Percentiles rank a stretch among this genome's conserved stretches.
Conservation (phyloP, 352 stramenopile genomes). For the Phytopythium mirpurense region DNA sequence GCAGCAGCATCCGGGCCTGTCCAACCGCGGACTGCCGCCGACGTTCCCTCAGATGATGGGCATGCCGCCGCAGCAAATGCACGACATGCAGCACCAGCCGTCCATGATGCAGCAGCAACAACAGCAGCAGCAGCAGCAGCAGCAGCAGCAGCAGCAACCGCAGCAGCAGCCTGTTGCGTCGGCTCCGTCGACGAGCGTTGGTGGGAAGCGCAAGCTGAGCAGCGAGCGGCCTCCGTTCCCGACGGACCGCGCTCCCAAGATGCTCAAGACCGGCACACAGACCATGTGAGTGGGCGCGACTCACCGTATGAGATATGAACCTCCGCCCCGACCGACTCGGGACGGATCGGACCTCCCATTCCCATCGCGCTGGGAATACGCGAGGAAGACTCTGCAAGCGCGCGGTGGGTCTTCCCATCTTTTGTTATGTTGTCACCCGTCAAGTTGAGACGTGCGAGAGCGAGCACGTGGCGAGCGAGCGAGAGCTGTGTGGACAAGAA, state of each 20-base stretch:
- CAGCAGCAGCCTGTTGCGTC: slow-evolving; percentile 6
- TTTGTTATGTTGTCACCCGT: slow-evolving; percentile 7
- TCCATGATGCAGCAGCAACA: slow-evolving; percentile 23
- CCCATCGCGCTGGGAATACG: slow-evolving; percentile 6
- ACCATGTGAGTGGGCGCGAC: slow-evolving; percentile 19
- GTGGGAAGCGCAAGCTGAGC: slow-evolving; percentile 48
- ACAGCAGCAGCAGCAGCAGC: slow-evolving; percentile 12
- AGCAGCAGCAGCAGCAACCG: slow-evolving; percentile 1
- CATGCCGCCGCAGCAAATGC: slow-evolving; percentile 14
- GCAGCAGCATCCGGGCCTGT: background rate
- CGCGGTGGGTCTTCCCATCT: background rate
- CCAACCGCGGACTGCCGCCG: slow-evolving; percentile 31
- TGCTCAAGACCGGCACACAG: slow-evolving; percentile 35
- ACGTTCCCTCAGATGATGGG: slow-evolving; percentile 62
- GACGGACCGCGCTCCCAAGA: slow-evolving; percentile 26
- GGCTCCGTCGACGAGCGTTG: slow-evolving; percentile 14
- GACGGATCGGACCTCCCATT: slow-evolving; percentile 5
- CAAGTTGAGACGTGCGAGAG: background rate
- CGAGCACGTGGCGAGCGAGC: background rate
- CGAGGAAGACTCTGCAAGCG: background rate
- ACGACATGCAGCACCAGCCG: slow-evolving; percentile 19
- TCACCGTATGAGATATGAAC: background rate
- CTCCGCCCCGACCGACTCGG: background rate
- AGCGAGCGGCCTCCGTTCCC: slow-evolving; percentile 30
- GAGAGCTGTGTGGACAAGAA: background rate